phyloP scores from a whole-genome alignment of 2,329 filamentous ascomycete genomes.

The Sordariomycetes sp. region DNA sequence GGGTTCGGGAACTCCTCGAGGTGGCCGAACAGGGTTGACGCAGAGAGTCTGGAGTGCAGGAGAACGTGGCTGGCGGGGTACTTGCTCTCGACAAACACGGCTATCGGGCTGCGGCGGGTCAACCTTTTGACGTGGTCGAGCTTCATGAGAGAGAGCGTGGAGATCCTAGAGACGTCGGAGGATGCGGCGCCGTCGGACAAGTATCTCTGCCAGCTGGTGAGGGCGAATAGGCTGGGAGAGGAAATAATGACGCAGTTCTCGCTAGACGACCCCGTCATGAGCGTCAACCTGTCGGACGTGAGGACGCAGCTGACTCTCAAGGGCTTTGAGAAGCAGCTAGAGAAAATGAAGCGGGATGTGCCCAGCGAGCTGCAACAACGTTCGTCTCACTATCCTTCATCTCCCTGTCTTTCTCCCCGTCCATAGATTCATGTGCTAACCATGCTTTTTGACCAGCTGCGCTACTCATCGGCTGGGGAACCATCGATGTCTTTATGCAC shows the following conservation, averaged over 20 bases:
- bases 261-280: conserved; percentile 50
- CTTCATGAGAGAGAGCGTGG: conserved; percentile 51
- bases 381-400: conserved; percentile 26
- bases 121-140: conserved; percentile 48
- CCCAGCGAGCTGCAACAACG: conserved; percentile 41
- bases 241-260: conserved; percentile 57
- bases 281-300: conserved; percentile 46
- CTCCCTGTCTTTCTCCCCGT: conserved; percentile 1
- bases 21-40: conserved; percentile 21
- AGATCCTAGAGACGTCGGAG: conserved; percentile 40
- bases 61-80: conserved; percentile 51
- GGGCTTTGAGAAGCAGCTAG: conserved; percentile 53
- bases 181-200: conserved; percentile 46
- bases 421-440: background rate
- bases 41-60: conserved; percentile 41
- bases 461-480: conserved; percentile 51
- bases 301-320: conserved; percentile 55
- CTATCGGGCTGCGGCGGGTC: conserved; percentile 51
- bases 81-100: conserved; percentile 46
- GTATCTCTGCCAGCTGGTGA: conserved; percentile 47
- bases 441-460: conserved; percentile 33
- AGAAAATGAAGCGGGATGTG: conserved; percentile 46
- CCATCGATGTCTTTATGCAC: conserved; percentile 63
- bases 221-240: conserved; percentile 53
- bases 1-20: background rate